Evolutionary conservation across 768 basidiomycete genomes (phyloP).

Genomic region (Naganishia vishniacii): DNA sequence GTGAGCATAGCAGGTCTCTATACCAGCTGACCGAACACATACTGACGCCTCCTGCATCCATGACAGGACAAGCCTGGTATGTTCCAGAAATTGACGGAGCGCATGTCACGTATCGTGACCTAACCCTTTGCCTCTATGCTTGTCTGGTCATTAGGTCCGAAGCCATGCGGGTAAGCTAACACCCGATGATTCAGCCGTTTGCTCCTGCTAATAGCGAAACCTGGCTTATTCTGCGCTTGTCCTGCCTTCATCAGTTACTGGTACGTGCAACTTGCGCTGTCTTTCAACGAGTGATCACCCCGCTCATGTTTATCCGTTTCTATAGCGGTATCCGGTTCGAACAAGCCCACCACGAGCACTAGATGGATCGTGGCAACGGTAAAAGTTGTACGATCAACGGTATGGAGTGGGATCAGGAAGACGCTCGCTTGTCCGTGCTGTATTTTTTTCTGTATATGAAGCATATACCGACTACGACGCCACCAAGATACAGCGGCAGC

Average conservation of each 20-base stretch:
- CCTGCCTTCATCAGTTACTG: constrained; percentile 46
- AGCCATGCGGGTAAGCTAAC: constrained; percentile 80
- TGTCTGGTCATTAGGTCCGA: constrained; percentile 50
- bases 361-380: not conserved
- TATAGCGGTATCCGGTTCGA: constrained; percentile 81
- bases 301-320: constrained; percentile 25
- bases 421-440: not conserved
- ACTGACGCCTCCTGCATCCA: constrained; percentile 50
- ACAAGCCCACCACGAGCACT: constrained; percentile 61
- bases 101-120: not conserved
- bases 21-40: not conserved
- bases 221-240: not conserved
- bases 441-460: constrained; percentile 10
- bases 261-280: constrained; percentile 35
- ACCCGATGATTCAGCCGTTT: no score
- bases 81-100: constrained; percentile 47
- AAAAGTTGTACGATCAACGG: constrained; percentile 7
- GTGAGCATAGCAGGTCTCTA: constrained; percentile 39
- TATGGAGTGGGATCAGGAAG: no score
- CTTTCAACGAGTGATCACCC: not conserved
- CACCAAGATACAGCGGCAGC: not conserved
- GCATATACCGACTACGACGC: constrained; percentile 2
- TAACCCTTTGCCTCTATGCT: not conserved
- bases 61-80: constrained; percentile 59
- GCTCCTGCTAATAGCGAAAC: no score